Evolutionary conservation across 2,329 filamentous ascomycete species (phyloP), one percentile per base, ranked within the genome.

Genomic region (Aspergillus caelatus): DNA sequence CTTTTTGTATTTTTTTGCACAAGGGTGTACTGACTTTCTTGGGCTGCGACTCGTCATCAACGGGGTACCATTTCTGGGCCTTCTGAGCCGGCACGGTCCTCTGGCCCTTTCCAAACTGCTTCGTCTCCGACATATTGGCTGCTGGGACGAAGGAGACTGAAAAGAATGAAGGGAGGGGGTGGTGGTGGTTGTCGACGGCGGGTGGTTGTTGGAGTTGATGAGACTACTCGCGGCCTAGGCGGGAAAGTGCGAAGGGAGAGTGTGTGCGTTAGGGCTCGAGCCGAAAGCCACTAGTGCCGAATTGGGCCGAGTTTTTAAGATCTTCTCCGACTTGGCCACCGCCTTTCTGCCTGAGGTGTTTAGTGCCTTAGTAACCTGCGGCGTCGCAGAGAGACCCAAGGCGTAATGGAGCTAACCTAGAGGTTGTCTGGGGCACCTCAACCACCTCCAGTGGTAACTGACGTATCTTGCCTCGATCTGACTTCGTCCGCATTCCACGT

Each of bases 61-160:
- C 92, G 83, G 93, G 92, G 87, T 99, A 99, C 93, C 94, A 99
- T 88, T 97, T 98, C 88, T 92, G 89, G 79, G 94, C 94, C 92
- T 96, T 96, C 84, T 97, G 89, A 80, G 87, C 86, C 83, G 87
- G 93, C 83, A 97, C 90, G 83, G 91, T 88, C 86, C 94, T 90
- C 86, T 92, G 91, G 85, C 92, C 92, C 89, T 95, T 95, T 86
- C 93, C 93, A 88, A 97, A 97, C 88, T 91, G 94, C 92, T 97
- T 96, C 80, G 90, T 92, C 85, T 81, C 83, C 81, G 83, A 83
- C 87, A 86, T 86, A 80, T 83, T 83, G 80, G 78, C 78, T 75
- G 71, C 72, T 77, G 74, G 71, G 78, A 78, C 77, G 77, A 79
- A 79, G 77, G 68, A 68, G 71, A 67, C 66, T 67, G 73, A 71